Evolutionary conservation across 2,329 filamentous ascomycete genomes (phyloP).

Genomic region (Thielaviopsis populi): DNA sequence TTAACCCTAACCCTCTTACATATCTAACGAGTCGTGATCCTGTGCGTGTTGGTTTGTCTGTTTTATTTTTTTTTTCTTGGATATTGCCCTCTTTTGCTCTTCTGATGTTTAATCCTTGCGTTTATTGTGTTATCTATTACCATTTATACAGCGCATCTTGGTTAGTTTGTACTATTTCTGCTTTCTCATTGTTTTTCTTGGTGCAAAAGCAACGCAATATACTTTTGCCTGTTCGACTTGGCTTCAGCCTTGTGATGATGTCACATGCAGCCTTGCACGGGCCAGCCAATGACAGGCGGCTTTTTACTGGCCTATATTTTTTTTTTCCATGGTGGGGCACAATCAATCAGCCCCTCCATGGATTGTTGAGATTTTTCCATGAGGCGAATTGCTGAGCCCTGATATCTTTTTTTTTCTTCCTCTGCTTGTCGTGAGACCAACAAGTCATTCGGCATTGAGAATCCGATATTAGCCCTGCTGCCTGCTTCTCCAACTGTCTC

Average conservation of each 20-base stretch:
- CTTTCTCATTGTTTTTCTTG: conserved; percentile 5
- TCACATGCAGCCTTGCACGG: background rate
- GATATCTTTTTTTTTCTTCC: background rate
- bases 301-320: conserved; percentile 9
- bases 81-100: background rate
- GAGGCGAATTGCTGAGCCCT: background rate
- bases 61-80: background rate
- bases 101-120: background rate
- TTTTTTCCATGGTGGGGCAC: background rate
- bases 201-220: conserved; percentile 6
- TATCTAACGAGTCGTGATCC: conserved; percentile 10
- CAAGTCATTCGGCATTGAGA: no score
- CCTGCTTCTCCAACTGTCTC: background rate
- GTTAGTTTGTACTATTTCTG: conserved; percentile 8
- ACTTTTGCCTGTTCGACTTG: background rate
- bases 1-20: background rate
- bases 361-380: no score
- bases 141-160: conserved; percentile 13
- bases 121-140: conserved; percentile 7
- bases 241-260: background rate
- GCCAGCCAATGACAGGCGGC: background rate
- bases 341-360: background rate
- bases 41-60: background rate
- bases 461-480: no score
- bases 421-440: background rate